Conservation (phyloP, 495 filamentous ascomycete genomes). For the Ascodesmis nigricans region DNA sequence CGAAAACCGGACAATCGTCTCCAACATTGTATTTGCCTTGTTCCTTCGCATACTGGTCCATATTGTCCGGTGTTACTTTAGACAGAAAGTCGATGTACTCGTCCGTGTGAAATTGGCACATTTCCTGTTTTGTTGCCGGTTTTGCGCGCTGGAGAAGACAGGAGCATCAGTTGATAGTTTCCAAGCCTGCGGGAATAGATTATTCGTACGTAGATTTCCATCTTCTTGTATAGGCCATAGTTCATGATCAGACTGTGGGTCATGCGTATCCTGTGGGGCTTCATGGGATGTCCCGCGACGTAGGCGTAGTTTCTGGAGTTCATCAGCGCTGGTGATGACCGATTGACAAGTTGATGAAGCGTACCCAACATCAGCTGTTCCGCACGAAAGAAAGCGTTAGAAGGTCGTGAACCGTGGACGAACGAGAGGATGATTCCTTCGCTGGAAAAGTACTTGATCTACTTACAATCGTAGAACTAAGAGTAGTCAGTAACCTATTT, state of each 20-base stretch:
- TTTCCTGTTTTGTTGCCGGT: conserved; percentile 83
- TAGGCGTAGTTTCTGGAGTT: conserved; percentile 47
- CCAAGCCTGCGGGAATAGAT: background rate
- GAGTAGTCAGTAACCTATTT: conserved; percentile 6
- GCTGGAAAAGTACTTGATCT: conserved; percentile 2
- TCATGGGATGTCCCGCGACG: conserved; percentile 96
- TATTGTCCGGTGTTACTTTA: conserved; percentile 85
- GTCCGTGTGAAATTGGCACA: conserved; percentile 99
- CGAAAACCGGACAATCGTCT: conserved; percentile 89
- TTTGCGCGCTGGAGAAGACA: conserved; percentile 57
- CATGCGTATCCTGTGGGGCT: conserved; percentile 92
- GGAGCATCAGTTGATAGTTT: conserved; percentile 4
- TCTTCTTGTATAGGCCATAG: conserved; percentile 91
- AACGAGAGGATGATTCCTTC: background rate
- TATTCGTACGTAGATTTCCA: conserved; percentile 89
- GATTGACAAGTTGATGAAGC: background rate
- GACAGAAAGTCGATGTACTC: conserved; percentile 93
- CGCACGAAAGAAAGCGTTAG: background rate
- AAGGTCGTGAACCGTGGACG: background rate
- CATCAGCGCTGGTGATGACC: conserved; percentile 1
- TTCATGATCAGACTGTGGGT: conserved; percentile 98
- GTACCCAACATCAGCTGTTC: conserved; percentile 21
- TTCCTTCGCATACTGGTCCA: conserved; percentile 81
- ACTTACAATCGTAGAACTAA: conserved; percentile 23
- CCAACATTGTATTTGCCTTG: conserved; percentile 79